phyloP scores from a whole-genome alignment of 768 basidiomycete genomes.

The Crucibulum laeve region DNA sequence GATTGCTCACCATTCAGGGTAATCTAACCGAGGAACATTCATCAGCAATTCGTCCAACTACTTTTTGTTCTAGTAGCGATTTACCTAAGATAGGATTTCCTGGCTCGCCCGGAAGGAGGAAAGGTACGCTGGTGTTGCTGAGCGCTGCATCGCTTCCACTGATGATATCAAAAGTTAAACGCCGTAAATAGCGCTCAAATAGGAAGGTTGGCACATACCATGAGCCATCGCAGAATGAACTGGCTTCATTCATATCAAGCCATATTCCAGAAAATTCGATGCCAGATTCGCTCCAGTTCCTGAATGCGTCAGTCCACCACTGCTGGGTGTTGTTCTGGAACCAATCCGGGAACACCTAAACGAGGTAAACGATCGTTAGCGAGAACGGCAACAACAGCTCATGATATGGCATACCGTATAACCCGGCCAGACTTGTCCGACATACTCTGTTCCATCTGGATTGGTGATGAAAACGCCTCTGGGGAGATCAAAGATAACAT shows the following conservation, averaged over 20 bases:
- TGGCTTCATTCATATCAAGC: conserved; percentile 31
- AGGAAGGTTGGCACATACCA: conserved; percentile 17
- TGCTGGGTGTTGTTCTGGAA: conserved; percentile 22
- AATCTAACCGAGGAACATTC: conserved; percentile 24
- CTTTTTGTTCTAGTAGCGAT: conserved; percentile 1
- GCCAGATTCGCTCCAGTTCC: conserved; percentile 23
- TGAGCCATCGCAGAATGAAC: conserved; percentile 29
- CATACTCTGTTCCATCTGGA: conserved; percentile 65
- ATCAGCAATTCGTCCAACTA: not conserved
- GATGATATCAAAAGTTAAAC: not conserved
- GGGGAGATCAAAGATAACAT: conserved; percentile 5
- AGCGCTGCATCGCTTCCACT: conserved; percentile 57
- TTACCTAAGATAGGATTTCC: conserved; percentile 41
- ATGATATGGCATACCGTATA: conserved; percentile 40
- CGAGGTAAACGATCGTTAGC: not conserved
- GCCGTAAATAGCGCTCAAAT: not conserved
- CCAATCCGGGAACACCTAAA: conserved; percentile 26
- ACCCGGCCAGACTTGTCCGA: conserved; percentile 79
- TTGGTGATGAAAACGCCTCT: conserved; percentile 76
- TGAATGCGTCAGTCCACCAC: conserved; percentile 28
- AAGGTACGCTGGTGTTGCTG: conserved; percentile 48
- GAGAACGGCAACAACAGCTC: not conserved
- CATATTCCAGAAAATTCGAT: conserved; percentile 27
- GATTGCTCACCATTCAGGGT: conserved; percentile 59
- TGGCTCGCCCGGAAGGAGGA: conserved; percentile 54